Base-by-base conservation (phyloP, 768 basidiomycete genomes). In the Saitozyma sp. region DNA sequence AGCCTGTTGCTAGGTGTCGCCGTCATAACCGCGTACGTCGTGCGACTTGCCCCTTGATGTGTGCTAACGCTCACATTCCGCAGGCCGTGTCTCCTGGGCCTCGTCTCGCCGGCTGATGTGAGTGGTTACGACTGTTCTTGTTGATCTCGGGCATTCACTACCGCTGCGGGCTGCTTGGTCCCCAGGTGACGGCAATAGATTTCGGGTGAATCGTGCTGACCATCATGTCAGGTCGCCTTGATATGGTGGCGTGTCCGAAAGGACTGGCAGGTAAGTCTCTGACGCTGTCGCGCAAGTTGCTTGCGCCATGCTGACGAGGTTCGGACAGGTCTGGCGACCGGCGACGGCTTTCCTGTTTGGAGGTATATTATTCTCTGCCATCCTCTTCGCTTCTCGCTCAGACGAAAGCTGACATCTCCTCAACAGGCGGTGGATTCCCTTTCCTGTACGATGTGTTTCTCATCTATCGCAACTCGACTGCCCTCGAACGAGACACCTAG, bases 391-490 rank as follows among this genome's bases (percentile, higher is more conserved):
- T 16, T 6, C 50, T 60, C 14, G 16, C 13, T 38, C 2, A 61
- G 38, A 10, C 19, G 48, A 41, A 52, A 39, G 39, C 7, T 49
- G 46, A 45, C 41, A 17, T 13, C 45, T 51, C 8, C 8, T 39
- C 13, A 8, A 20, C 61, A 75, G 74, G 74, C 2, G 54, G 61
- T 0, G 78, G 78, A 7, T 79, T 79, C 56, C 76, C 78, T 16
- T 58, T 76, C 20, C 46, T 79, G 3, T 79, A 72, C 52, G 78
- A 79, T 56, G 70, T 78, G 20, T 79, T 79, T 69, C 58, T 78
- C 53, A 77, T 75, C 43, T 79, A 77, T 46, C 76, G 76, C 8
- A 79, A 79, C 51, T 74, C 73, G 6, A 73, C 70, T 8, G 57
- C 70, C 1, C 59, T 79, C 54, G 78, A 79, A 60, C 55, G 46